These are phyloP conservation scores for Immersiella caudata DNA, from an alignment of 495 filamentous ascomycete genomes.

Conservation along the genomic window DNA sequence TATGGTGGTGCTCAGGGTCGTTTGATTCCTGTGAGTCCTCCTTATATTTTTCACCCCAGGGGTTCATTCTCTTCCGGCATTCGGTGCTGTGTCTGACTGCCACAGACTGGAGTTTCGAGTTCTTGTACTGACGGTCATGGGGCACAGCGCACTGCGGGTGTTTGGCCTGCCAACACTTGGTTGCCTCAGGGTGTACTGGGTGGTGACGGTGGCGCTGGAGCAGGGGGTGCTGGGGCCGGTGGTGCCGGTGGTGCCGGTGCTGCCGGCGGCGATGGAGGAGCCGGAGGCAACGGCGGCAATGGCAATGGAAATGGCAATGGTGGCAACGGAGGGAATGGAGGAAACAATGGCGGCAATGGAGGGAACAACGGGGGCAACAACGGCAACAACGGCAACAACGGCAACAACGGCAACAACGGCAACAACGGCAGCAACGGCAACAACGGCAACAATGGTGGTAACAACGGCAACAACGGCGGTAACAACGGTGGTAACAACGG, in stretches of 20 bases:
- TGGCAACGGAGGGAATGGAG: not conserved
- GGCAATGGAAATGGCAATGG: not conserved
- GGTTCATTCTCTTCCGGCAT: not conserved
- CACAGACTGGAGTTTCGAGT: not conserved
- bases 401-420: not conserved
- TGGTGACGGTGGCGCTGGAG: not conserved
- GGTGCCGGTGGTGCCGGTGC: too few relatives aligned
- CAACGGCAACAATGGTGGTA: not conserved
- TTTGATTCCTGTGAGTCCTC: not conserved
- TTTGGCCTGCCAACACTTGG: not conserved
- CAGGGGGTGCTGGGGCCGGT: too few relatives aligned
- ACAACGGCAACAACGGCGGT: not conserved
- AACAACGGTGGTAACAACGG: not conserved
- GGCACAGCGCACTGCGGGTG: not conserved
- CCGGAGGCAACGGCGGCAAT: not conserved
- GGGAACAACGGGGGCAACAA: not conserved
- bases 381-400: constrained; percentile 3
- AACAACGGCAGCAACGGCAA: not conserved
- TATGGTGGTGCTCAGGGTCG: not conserved
- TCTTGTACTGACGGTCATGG: not conserved
- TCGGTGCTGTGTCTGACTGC: not conserved
- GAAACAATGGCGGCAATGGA: not conserved
- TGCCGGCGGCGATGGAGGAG: too few relatives aligned
- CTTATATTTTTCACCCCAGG: not conserved
- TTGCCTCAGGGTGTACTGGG: not conserved